These are phyloP conservation scores for Pistacia integerrima DNA, from an alignment of 345 rosid genomes.

Conservation along the genomic window DNA sequence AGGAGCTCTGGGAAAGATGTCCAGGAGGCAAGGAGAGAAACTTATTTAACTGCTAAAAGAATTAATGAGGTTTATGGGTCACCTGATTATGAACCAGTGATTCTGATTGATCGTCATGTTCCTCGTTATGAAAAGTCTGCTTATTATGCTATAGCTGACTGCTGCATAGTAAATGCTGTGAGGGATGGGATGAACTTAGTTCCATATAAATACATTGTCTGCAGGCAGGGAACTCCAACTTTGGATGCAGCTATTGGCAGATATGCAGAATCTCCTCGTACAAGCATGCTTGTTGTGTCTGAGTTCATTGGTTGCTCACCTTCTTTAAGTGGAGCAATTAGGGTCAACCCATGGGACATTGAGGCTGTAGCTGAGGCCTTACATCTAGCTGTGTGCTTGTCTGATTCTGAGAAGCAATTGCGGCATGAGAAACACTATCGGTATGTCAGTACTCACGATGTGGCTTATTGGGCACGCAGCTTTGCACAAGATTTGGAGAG, in stretches of 20 bases:
- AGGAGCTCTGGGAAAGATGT: constrained; percentile 74
- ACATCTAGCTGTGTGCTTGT: constrained; percentile 51
- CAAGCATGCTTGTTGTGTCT: constrained; percentile 83
- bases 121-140: constrained; percentile 82
- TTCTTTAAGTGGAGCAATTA: constrained; percentile 79
- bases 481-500: constrained; percentile 72
- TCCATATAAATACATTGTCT: constrained; percentile 72
- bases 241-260: constrained; percentile 59
- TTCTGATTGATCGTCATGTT: constrained; percentile 69
- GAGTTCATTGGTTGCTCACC: constrained; percentile 89
- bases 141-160: constrained; percentile 76
- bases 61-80: constrained; percentile 67
- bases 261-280: constrained; percentile 43
- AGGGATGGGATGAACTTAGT: constrained; percentile 91
- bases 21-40: constrained; percentile 72
- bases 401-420: constrained; percentile 62
- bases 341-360: constrained; percentile 83
- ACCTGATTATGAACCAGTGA: constrained; percentile 57
- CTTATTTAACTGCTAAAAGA: constrained; percentile 56
- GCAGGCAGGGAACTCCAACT: constrained; percentile 71
- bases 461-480: constrained; percentile 79
- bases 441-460: constrained; percentile 71
- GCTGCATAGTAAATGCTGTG: constrained; percentile 81
- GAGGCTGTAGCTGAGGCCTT: constrained; percentile 80
- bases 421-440: constrained; percentile 82